Base-by-base conservation (phyloP, 140 eudicot genomes). In the Oenanthe javanica region DNA sequence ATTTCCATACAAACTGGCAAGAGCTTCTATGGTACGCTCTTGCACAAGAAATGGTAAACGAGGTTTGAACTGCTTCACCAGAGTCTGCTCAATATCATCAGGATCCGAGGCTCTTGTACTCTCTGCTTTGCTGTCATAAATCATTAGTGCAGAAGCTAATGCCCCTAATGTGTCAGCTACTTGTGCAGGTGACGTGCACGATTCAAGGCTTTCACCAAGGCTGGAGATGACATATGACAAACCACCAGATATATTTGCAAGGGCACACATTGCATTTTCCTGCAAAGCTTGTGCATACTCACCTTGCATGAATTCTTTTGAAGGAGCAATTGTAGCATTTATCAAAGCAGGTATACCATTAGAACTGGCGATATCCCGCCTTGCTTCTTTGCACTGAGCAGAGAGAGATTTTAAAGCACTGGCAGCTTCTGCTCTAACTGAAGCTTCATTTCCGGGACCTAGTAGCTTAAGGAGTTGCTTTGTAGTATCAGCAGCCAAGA, bases 321-420 rank as follows among this genome's bases (percentile, higher is more conserved):
- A 96, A 85, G 99, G 99, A 81, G 99, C 99, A 79, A 96, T 96
- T 78, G 99, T 96, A 15, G 98, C 99, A 89, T 96, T 96, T 83
- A 96, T 96, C 72, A 96, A 83, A 84, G 91, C 91, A 59, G 99
- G 99, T 81, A 96, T 96, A 75, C 99, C 99, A 83, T 90, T 91
- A 47, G 82, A 84, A 81, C 84, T 91, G 25, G 98, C 89, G 76
- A 96, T 96, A 81, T 93, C 96, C 81, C 71, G 80, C 87, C 96
- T 89, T 72, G 98, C 98, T 71, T 96, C 96, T 87, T 93, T 96
- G 87, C 93, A 85, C 81, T 91, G 99, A 42, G 99, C 96, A 75
- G 99, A 96, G 84, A 96, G 99, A 79, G 98, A 93, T 86, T 96
- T 96, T 13, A 96, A 84, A 75, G 98, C 92, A 83, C 86, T 91